Conservation (phyloP, 306 rosid genomes). For the Leucaena leucocephala region DNA sequence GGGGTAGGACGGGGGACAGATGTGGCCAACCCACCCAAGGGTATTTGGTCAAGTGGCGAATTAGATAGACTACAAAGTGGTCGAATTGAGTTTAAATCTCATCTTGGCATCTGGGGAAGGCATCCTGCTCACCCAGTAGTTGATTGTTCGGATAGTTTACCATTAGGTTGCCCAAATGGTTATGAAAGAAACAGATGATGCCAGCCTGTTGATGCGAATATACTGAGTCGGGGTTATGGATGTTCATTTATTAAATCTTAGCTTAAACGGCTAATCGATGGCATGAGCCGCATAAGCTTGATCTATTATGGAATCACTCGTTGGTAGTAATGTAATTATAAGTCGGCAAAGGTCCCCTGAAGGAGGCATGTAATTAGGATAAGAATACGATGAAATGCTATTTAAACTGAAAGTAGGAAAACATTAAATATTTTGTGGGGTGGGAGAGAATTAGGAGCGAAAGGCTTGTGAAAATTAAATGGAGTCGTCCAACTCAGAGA, state of each 20-base stretch:
- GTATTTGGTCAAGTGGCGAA: too few species aligned
- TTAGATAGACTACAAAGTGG: too few species aligned
- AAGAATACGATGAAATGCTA: background rate
- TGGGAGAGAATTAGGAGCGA: background rate
- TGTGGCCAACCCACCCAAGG: background rate
- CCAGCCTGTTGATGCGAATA: background rate
- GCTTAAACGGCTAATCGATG: background rate
- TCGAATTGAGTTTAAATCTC: too few species aligned
- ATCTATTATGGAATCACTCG: background rate
- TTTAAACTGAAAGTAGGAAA: background rate
- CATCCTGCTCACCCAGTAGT: too few species aligned
- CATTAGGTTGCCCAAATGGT: too few species aligned
- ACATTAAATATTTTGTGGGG: background rate
- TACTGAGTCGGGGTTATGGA: too few species aligned
- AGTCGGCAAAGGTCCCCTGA: background rate
- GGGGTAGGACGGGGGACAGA: background rate
- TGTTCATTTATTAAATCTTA: too few species aligned
- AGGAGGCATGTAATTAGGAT: background rate
- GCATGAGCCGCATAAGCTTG: background rate
- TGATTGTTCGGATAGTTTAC: too few species aligned
- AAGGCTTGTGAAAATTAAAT: background rate
- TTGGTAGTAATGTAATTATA: background rate
- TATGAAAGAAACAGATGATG: background rate
- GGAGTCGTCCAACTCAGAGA: background rate
- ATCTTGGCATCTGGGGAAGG: too few species aligned